Percentiles rank a stretch among this genome's conserved stretches.
phyloP scores from a whole-genome alignment of 106 monocot genomes.

The Narthecium ossifragum region DNA sequence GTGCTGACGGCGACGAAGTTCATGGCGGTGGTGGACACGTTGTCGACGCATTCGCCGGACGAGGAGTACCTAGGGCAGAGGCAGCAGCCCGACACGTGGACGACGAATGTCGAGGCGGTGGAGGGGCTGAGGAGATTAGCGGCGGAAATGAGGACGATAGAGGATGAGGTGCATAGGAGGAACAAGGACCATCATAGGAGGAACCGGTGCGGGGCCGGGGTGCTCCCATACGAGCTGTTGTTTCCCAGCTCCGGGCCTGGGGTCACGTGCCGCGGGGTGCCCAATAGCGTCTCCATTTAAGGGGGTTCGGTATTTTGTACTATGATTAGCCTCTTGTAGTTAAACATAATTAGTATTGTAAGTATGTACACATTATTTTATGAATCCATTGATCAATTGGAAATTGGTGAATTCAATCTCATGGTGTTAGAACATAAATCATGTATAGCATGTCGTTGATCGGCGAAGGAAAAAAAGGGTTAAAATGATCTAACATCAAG shows the following conservation, averaged over 20 bases:
- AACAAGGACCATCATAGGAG: conserved; percentile 39
- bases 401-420: no score
- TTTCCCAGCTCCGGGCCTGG: conserved; percentile 63
- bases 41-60: conserved; percentile 93
- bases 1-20: conserved; percentile 76
- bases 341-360: no score
- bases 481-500: no score
- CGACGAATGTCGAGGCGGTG: conserved; percentile 22
- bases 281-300: conserved; percentile 87
- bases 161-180: conserved; percentile 59
- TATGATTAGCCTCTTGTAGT: neutral
- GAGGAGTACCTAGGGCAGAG: conserved; percentile 85
- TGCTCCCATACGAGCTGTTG: conserved; percentile 73
- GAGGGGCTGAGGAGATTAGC: conserved; percentile 46
- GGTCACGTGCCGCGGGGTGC: conserved; percentile 79
- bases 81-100: conserved; percentile 22
- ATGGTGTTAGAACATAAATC: no score
- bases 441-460: no score
- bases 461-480: no score
- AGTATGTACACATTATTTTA: no score
- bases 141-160: conserved; percentile 37
- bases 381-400: no score
- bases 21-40: conserved; percentile 89
- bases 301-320: neutral
- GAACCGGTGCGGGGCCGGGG: conserved; percentile 84